A percentile compares a stretch with the other conserved stretches of the same genome.
Conservation (phyloP, 225 moss, liverwort and hornwort genomes). For the Asterella californica region DNA sequence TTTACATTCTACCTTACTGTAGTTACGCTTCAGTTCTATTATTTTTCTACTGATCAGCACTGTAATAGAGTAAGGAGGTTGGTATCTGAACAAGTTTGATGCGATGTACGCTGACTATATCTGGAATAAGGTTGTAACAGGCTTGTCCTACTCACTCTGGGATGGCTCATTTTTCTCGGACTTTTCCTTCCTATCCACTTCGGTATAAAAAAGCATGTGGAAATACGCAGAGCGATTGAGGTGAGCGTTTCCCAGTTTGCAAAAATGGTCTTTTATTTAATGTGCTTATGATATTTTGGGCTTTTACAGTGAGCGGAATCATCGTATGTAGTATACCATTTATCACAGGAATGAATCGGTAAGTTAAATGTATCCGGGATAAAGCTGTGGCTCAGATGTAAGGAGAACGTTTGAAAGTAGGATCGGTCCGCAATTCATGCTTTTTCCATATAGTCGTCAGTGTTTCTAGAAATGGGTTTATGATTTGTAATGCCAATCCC, state of each 20-base stretch:
- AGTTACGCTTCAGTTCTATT: not conserved
- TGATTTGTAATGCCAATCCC: not conserved
- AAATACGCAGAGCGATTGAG: slow-evolving; percentile 70
- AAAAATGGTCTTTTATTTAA: too few species aligned
- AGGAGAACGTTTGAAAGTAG: not conserved
- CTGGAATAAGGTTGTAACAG: slow-evolving; percentile 38
- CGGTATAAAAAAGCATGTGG: slow-evolving; percentile 60
- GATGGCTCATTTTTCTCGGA: slow-evolving; percentile 84
- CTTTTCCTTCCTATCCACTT: slow-evolving; percentile 84
- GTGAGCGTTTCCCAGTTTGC: slow-evolving; percentile 38
- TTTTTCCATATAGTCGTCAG: not conserved
- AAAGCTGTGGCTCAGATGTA: not conserved
- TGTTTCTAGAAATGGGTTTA: not conserved
- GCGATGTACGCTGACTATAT: not conserved
- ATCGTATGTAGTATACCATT: not conserved
- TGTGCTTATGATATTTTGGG: too few species aligned
- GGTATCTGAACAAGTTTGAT: not conserved
- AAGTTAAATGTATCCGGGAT: not conserved
- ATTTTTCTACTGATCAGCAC: not conserved
- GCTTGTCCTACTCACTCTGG: slow-evolving; percentile 62
- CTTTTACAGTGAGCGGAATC: not conserved
- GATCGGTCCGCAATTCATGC: not conserved
- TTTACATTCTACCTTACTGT: not conserved
- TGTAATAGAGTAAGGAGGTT: not conserved
- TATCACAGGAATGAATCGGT: not conserved